Evolutionary conservation across 2,329 filamentous ascomycete species (phyloP), one percentile per base, ranked within the genome.

Genomic region (Fusarium illudens): DNA sequence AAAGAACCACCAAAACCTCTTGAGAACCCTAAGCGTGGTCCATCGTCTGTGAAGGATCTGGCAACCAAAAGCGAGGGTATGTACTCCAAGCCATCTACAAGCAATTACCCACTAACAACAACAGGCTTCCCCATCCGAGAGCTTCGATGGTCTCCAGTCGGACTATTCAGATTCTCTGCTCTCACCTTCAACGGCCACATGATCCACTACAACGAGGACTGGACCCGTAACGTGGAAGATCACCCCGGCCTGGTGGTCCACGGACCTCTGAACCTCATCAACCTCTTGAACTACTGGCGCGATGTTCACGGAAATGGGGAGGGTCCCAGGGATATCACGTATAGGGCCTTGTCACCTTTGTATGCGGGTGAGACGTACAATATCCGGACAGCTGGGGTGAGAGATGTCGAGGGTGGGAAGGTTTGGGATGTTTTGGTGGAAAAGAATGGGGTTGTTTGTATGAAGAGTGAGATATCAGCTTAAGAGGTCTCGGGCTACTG

Each of bases 181-280:
- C 81, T 97, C 37, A 96, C 92, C 0, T 94, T 94, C 81, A 97
- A 97, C 75, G 92, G 88, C 0, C 94, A 97, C 77, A 89, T 88
- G 68, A 96, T 97, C 57, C 94, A 97, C 77, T 90, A 95, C 71
- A 92, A 94, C 73, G 84, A 86, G 22, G 75, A 82, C 12, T 95
- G 92, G 82, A 87, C 88, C 13, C 82, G 82, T 6, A 80, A 83
- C 6, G 82, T 90, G 8, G 90, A 96, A 76, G 89, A 89, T 0
- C 92, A 96, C 72, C 85, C 86, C 0, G 86, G 88, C 15, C 78
- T 91, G 6, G 86, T 97, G 11, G 92, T 97, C 29, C 94, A 97
- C 71, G 93, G 93, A 0, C 93, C 93, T 2, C 79, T 97, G 64
- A 92, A 90, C 32, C 82, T 95, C 22, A 90, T 92, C 11, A 84